A percentile compares a stretch with the other conserved stretches of the same genome.
Evolutionary conservation across 208 protist species (phyloP).

Genomic region (Leishmania turanica): DNA sequence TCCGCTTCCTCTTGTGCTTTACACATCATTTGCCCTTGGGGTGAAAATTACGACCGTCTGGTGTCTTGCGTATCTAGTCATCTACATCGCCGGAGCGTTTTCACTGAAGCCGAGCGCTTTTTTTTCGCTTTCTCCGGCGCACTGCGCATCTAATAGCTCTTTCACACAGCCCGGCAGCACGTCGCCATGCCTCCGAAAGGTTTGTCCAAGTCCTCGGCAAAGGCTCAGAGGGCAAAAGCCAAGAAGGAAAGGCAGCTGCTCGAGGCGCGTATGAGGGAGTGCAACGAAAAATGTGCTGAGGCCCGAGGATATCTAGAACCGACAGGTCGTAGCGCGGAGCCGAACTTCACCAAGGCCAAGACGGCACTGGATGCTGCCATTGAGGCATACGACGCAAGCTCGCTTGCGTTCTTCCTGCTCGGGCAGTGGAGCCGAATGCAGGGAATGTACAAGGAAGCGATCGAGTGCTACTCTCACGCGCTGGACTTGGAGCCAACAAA

Average conservation of each 20-base stretch:
- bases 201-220: conserved; percentile 21
- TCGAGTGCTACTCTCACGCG: conserved; percentile 78
- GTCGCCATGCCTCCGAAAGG: conserved; percentile 42
- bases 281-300: conserved; percentile 76
- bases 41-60: background rate
- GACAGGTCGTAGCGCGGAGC: conserved; percentile 47
- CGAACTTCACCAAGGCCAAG: conserved; percentile 85
- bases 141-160: background rate
- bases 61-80: background rate
- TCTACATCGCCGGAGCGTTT: background rate
- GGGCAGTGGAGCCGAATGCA: conserved; percentile 69
- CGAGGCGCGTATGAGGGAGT: conserved; percentile 75
- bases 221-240: conserved; percentile 49
- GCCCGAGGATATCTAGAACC: conserved; percentile 73
- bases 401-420: conserved; percentile 63
- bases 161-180: background rate
- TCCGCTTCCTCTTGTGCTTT: background rate
- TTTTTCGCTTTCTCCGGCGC: background rate
- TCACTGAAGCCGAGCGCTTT: background rate
- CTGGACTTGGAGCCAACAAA: conserved; percentile 71
- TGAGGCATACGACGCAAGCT: conserved; percentile 71
- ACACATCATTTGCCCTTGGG: background rate
- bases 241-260: conserved; percentile 78
- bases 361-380: conserved; percentile 69
- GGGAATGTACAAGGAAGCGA: conserved; percentile 65